These are phyloP conservation scores for Magnolia changhungtana DNA, from an alignment of 164 flowering plant species.

Conservation along the genomic window DNA sequence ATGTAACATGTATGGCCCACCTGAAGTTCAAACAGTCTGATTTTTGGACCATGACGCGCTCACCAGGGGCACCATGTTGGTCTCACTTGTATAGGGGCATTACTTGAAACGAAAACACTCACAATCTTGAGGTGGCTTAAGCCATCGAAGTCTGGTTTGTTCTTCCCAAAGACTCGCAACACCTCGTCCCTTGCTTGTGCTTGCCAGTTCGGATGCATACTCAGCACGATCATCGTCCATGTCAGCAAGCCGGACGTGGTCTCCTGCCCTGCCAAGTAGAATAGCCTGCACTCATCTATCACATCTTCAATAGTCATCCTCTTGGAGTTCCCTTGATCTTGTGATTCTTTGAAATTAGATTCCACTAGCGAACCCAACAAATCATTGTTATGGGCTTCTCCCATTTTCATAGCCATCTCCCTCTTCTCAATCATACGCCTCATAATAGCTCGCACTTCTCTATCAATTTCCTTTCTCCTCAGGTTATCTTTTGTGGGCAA, in stretches of 20 bases:
- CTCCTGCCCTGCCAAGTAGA: conserved; percentile 18
- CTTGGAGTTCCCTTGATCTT: conserved; percentile 20
- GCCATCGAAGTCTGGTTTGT: conserved; percentile 15
- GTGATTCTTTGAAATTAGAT: conserved; percentile 23
- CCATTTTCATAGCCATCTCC: conserved; percentile 17
- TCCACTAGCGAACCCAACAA: conserved; percentile 43
- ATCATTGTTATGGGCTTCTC: conserved; percentile 26
- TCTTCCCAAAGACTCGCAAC: neutral
- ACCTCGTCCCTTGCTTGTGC: conserved; percentile 5
- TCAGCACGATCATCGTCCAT: conserved; percentile 11
- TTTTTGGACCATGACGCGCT: neutral
- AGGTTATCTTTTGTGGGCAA: conserved; percentile 43
- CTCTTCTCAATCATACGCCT: conserved; percentile 32
- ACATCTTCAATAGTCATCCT: conserved; percentile 28
- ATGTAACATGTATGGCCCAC: neutral
- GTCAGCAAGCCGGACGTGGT: conserved; percentile 7
- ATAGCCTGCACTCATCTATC: conserved; percentile 13
- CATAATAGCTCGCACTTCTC: conserved; percentile 19
- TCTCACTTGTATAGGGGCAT: no score
- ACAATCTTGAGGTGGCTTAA: conserved; percentile 22
- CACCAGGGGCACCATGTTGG: neutral
- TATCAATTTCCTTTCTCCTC: conserved; percentile 30
- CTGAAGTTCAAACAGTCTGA: no score
- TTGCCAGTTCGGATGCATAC: conserved; percentile 13
- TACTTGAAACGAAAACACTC: conserved; percentile 4